Conservation (phyloP, 495 filamentous ascomycete species). For the Paragyromitra xinjiangensis region DNA sequence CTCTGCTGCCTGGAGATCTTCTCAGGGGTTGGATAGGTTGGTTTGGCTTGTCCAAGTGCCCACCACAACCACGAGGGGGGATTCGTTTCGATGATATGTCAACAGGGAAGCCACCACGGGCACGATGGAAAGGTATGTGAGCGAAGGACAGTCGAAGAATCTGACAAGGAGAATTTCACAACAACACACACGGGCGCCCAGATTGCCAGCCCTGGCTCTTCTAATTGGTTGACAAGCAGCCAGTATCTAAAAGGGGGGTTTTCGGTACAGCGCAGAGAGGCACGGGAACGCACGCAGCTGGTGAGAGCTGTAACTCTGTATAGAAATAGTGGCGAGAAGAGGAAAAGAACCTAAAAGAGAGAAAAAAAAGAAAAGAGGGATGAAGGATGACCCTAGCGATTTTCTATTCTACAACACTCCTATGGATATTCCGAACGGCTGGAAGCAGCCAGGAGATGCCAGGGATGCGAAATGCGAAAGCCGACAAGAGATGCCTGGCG, state of each 20-base stretch:
- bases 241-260: slow-evolving; percentile 44
- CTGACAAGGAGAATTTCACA: slow-evolving; percentile 46
- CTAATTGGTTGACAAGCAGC: slow-evolving; percentile 37
- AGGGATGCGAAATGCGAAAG: slow-evolving; percentile 49
- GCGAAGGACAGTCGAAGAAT: slow-evolving; percentile 38
- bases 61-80: slow-evolving; percentile 43
- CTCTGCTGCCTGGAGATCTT: slow-evolving; percentile 42
- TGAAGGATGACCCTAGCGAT: slow-evolving; percentile 41
- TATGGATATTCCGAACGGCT: slow-evolving; percentile 53
- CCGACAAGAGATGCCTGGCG: slow-evolving; percentile 38
- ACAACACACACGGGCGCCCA: slow-evolving; percentile 15
- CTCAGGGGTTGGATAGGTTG: slow-evolving; percentile 51
- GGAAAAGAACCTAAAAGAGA: slow-evolving; percentile 23
- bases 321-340: slow-evolving; percentile 38
- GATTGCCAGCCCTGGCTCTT: slow-evolving; percentile 33
- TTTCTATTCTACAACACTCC: slow-evolving; percentile 23
- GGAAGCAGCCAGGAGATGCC: slow-evolving; percentile 44
- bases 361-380: slow-evolving; percentile 38
- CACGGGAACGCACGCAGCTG: slow-evolving; percentile 46
- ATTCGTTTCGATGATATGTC: slow-evolving; percentile 55
- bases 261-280: slow-evolving; percentile 48
- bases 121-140: slow-evolving; percentile 43
- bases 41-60: slow-evolving; percentile 41
- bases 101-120: slow-evolving; percentile 53
- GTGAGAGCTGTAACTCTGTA: slow-evolving; percentile 30